Base-by-base conservation (phyloP, 1,139 yeast species). In the Candida mesenterica region DNA sequence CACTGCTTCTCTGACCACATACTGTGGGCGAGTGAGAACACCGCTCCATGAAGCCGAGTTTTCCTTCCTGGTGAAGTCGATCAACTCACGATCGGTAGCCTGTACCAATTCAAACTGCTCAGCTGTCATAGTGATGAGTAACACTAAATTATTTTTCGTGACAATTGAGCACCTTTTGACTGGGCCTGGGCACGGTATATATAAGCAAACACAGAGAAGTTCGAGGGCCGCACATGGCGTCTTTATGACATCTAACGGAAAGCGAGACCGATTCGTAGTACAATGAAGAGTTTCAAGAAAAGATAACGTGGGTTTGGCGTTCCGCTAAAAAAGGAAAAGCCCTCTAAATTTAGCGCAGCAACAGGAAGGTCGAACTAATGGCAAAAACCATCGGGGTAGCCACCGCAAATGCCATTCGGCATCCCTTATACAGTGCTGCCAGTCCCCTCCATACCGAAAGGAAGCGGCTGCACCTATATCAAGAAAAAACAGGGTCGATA, bases 31-130 rank as follows among this genome's bases (percentile, higher is more conserved):
- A 1, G 73, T 57, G 28, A 78, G 59, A 14, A 54, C 51, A 13
- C 77, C 77, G 32, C 59, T 67, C 92, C 92, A 84, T 3, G 70
- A 59, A 2, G 41, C 61, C 3, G 75, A 62, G 53, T 79, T 79
- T 40, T 69, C 67, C 13, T 28, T 25, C 25, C 75, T 52, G 9
- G 96, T 70, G 50, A 59, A 68, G 30, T 68, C 61, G 33, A 77
- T 69, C 23, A 65, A 51, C 22, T 68, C 70, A 18, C 25, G 32
- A 36, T 44, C 46, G 15, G 45, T 41, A 33, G 38, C 37, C 15
- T 36, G 44, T 10, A 36, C 38, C 17, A 48, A 36, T 23, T 39
- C 45, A 19, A 39, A 42, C 13, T 43, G 41, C 24, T 37, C 37
- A 7, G 38, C 34, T 7, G 30, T 28, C 30, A 28, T 28, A 17